Conservation (phyloP, 75 land plant genomes). For the Selaginella moellendorffii region DNA sequence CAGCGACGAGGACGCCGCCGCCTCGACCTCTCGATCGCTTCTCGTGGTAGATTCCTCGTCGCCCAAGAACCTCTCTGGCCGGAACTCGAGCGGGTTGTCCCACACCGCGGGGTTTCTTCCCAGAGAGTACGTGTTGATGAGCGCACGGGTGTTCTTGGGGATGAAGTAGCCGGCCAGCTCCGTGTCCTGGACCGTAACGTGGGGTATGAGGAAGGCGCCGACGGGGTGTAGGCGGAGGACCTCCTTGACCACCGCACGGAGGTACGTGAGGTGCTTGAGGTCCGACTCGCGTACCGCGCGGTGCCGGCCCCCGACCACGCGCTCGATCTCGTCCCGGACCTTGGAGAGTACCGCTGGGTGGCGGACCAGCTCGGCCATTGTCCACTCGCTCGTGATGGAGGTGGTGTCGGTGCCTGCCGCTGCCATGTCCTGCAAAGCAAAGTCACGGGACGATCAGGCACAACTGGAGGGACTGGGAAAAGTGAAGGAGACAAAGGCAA, state of each 20-base stretch:
- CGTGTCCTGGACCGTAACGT: slow-evolving; percentile 9
- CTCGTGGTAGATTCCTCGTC: neutral
- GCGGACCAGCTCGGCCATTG: slow-evolving; percentile 13
- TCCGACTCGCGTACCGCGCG: slow-evolving; percentile 2
- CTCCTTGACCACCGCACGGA: slow-evolving; percentile 10
- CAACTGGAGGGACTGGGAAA: too few species aligned
- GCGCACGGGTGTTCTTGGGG: slow-evolving; percentile 4
- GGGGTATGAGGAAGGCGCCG: slow-evolving; percentile 15
- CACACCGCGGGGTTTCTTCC: slow-evolving; percentile 9
- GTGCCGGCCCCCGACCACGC: slow-evolving; percentile 3
- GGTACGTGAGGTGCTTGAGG: neutral
- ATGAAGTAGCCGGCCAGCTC: neutral
- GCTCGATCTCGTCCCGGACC: neutral
- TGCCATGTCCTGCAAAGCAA: slow-evolving; percentile 10
- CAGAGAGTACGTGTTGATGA: slow-evolving; percentile 13
- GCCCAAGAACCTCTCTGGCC: slow-evolving; percentile 6
- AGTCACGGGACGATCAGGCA: too few species aligned
- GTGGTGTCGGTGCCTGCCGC: slow-evolving; percentile 23
- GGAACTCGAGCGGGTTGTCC: slow-evolving; percentile 9
- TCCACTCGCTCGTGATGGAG: slow-evolving; percentile 11
- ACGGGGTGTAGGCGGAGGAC: slow-evolving; percentile 12
- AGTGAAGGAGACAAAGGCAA: too few species aligned
- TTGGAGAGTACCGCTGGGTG: neutral
- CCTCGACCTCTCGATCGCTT: too few species aligned
- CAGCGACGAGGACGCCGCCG: too few species aligned